Evolutionary conservation across 2,329 filamentous ascomycete species (phyloP), one percentile per base, ranked within the genome.

Genomic region (Peltaster fructicola): DNA sequence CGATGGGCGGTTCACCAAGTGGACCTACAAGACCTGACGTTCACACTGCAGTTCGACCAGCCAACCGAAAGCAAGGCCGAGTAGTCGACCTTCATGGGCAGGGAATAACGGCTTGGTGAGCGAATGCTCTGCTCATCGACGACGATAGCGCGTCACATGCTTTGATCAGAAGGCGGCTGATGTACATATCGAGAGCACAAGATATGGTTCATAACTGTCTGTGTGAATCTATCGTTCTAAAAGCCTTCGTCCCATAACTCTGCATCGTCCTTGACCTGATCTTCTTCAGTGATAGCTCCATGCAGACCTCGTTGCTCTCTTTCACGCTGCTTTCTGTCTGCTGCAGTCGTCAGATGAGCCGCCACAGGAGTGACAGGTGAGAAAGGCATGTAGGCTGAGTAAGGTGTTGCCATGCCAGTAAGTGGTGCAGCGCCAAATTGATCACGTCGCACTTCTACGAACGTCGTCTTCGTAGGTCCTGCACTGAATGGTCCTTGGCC

Each of bases 311-410:
- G 67, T 37, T 70, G 61, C 44, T 70, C 50, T 44, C 62, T 68
- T 57, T 59, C 68, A 60, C 69, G 71, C 45, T 64, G 59, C 61
- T 73, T 80, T 14, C 75, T 55, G 43, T 84, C 76, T 33, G 68
- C 65, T 48, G 62, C 68, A 13, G 70, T 79, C 9, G 79, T 69
- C 22, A 85, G 52, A 11, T 67, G 68, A n/a, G 78, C 76, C 15
- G 78, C 82, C 23, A 84, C 67, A 1, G 78, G 78, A 24, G 81
- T 63, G 23, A 78, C 59, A 1, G 77, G 75, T 5, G 73, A 76
- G 44, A 73, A 78, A 1, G 78, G 78, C 56, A 84, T 78, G 38
- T 84, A 85, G 0, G 78, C 75, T 27, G 67, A 70, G 48, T 84
- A 84, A 2, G 77, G 77, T 12, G 75, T 77, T 22, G 63, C 65